Evolutionary conservation across 805 yeast species (phyloP), one percentile per base, ranked within the genome.

Genomic region (Yamadazyma tumulicola): DNA sequence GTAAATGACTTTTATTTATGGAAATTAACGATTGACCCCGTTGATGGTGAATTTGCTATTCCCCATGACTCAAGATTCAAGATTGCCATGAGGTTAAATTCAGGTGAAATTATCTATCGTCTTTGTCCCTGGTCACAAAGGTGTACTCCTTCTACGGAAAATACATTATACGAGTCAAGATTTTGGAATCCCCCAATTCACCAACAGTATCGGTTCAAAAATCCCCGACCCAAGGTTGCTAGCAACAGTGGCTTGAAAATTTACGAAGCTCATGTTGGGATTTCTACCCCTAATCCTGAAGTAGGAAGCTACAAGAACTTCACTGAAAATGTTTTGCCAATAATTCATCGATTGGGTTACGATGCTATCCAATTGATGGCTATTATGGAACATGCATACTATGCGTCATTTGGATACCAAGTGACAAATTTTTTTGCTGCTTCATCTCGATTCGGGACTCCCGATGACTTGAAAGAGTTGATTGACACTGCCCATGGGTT

Each of bases 391-490:
- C 98, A 91, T 57, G 97, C 98, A 1, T 91, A 91, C 57, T 91
- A 91, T 57, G 98, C 97, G 1, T 86, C 96, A 2, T 91, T 91
- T 57, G 98, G 98, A n/a, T 91, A 91, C 57, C 98, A 91, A 59
- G 80, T 91, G 18, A 89, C 97, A 15, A 85, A 82, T 40, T 93
- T 91, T 56, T 91, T 85, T 57, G 97, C 97, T 2, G 71, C 75
- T 16, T 80, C 93, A 34, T 89, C 97, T 6, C 74, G 98, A 43
- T 93, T 71, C 50, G 98, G 98, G 19, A 78, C 96, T 0, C 97
- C 98, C 2, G 97, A 93, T 48, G 97, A 93, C 32, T 70, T 91
- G 51, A 89, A 85, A 59, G 88, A 85, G 57, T 75, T 91, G 46
- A 75, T 91, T 30, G 98, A 93, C 59, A 78, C 85, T 4, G 97